phyloP scores from a whole-genome alignment of 1,139 yeast genomes.

The Taphrina pruni region DNA sequence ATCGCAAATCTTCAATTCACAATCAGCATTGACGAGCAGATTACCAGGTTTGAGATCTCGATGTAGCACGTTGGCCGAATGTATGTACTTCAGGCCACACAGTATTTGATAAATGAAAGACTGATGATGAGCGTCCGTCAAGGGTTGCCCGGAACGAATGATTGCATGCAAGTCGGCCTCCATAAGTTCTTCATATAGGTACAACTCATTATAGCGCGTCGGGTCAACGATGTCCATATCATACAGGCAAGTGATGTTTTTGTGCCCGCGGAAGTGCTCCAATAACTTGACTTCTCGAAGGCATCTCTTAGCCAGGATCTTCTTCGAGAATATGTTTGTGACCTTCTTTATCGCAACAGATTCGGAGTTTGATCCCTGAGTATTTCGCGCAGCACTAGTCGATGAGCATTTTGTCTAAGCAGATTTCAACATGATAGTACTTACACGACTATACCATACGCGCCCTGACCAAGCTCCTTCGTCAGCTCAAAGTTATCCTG shows the following conservation, averaged over 20 bases:
- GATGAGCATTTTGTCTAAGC: neutral
- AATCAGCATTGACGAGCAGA: conserved; percentile 89
- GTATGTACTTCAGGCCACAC: conserved; percentile 92
- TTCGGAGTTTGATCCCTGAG: conserved; percentile 64
- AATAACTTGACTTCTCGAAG: conserved; percentile 83
- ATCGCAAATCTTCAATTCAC: conserved; percentile 94
- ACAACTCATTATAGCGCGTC: conserved; percentile 84
- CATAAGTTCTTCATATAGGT: conserved; percentile 79
- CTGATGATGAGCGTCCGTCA: conserved; percentile 94
- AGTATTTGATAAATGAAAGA: conserved; percentile 88
- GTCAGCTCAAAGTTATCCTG: conserved; percentile 60
- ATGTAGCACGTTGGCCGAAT: conserved; percentile 93
- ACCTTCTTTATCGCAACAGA: conserved; percentile 92
- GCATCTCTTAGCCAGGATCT: conserved; percentile 86
- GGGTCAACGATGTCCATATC: conserved; percentile 91
- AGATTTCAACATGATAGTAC: conserved; percentile 50
- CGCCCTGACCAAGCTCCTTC: conserved; percentile 94
- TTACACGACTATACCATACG: conserved; percentile 83
- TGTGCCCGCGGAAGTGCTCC: conserved; percentile 90
- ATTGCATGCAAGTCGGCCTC: conserved; percentile 99
- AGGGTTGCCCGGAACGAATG: conserved; percentile 88
- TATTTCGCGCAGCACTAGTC: conserved; percentile 71
- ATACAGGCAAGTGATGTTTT: conserved; percentile 89
- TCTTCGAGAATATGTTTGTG: conserved; percentile 86
- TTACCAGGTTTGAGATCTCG: conserved; percentile 96